Evolutionary conservation across 345 rosid genomes (phyloP).

Genomic region (Aegle marmelos): DNA sequence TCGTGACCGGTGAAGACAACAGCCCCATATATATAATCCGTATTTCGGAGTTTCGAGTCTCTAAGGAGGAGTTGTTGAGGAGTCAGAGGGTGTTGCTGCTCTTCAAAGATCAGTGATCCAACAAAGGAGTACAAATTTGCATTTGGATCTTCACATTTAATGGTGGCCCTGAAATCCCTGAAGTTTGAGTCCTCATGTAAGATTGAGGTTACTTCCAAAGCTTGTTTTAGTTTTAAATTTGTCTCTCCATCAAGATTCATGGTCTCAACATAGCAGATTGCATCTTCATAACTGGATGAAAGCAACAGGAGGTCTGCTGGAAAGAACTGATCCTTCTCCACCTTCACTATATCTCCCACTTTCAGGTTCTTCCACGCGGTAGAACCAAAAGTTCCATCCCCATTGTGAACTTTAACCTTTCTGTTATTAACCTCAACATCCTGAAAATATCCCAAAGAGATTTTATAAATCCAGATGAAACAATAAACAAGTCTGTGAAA

Average conservation of each 20-base stretch:
- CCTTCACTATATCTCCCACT: constrained; percentile 84
- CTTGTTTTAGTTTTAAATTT: constrained; percentile 82
- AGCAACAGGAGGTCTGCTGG: constrained; percentile 84
- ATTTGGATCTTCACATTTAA: constrained; percentile 92
- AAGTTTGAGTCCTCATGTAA: constrained; percentile 61
- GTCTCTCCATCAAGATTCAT: constrained; percentile 98
- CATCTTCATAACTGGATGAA: constrained; percentile 79
- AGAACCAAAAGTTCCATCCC: constrained; percentile 48
- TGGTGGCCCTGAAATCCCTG: constrained; percentile 53
- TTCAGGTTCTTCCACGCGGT: constrained; percentile 69
- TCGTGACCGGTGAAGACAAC: constrained; percentile 88
- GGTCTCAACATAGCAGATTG: constrained; percentile 87
- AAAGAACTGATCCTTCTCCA: constrained; percentile 78
- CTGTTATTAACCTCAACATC: constrained; percentile 82
- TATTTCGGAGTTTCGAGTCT: constrained; percentile 83
- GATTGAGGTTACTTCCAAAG: constrained; percentile 61
- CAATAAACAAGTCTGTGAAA: neutral
- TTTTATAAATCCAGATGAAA: constrained; percentile 1
- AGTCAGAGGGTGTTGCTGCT: constrained; percentile 56
- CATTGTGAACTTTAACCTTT: constrained; percentile 58
- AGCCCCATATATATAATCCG: constrained; percentile 73
- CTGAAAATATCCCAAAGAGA: constrained; percentile 26
- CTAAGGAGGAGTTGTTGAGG: constrained; percentile 86
- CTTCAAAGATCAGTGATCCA: constrained; percentile 67
- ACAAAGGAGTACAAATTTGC: constrained; percentile 79